Evolutionary conservation across 176 grass and related monocot species (phyloP).

Genomic region (Tillandsia leiboldiana): DNA sequence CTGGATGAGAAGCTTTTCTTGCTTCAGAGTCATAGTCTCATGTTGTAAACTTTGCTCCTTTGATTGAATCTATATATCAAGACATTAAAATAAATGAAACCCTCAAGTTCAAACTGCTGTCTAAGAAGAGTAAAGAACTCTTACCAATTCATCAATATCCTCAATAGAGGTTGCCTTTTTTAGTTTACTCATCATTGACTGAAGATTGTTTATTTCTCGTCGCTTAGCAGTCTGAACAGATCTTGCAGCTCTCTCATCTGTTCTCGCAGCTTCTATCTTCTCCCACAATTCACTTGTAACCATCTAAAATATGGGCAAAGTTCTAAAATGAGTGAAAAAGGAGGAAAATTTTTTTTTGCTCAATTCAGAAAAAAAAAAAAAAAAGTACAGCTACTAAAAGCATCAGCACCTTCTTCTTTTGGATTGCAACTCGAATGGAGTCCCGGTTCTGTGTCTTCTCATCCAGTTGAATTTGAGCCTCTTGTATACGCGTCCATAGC

Average conservation of each 20-base stretch:
- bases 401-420: constrained; percentile 60
- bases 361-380: constrained; percentile 20
- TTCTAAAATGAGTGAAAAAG: constrained; percentile 12
- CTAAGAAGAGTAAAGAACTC: constrained; percentile 11
- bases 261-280: constrained; percentile 38
- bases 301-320: constrained; percentile 34
- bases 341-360: not conserved
- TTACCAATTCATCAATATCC: constrained; percentile 84
- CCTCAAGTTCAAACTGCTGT: not conserved
- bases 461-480: constrained; percentile 48
- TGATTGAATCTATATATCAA: constrained; percentile 47
- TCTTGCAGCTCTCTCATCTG: constrained; percentile 60
- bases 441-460: constrained; percentile 61
- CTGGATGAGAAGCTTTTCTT: constrained; percentile 75
- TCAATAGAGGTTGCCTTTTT: constrained; percentile 80
- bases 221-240: constrained; percentile 51
- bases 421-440: constrained; percentile 42
- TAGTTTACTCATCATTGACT: constrained; percentile 62
- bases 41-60: constrained; percentile 72
- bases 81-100: constrained; percentile 6
- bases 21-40: constrained; percentile 63
- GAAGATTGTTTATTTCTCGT: constrained; percentile 44
- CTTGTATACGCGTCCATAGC: constrained; percentile 52
- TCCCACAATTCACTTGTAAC: constrained; percentile 35
- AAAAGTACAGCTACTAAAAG: not conserved